A percentile compares a stretch with the other conserved stretches of the same genome.
phyloP scores from a whole-genome alignment of 192 early-diverging fungal species.

The Backusella circina region DNA sequence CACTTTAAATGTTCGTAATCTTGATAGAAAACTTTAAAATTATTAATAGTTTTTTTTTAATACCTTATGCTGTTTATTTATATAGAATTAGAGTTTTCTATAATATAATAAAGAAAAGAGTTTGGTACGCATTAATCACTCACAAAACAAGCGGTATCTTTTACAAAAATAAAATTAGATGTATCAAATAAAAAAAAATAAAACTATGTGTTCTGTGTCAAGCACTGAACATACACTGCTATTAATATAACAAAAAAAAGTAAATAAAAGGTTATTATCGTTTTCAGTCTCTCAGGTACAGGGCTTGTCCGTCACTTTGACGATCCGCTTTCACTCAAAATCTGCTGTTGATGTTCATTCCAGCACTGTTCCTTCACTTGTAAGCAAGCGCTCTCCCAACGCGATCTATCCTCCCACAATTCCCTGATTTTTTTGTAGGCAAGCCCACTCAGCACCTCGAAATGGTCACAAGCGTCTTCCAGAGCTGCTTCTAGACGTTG shows the following conservation, averaged over 20 bases:
- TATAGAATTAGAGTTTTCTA: not conserved
- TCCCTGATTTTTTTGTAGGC: conserved; percentile 50
- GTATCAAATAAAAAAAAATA: not conserved
- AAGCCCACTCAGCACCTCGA: conserved; percentile 42
- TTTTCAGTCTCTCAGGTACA: not conserved
- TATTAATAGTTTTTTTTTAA: not conserved
- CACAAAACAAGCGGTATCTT: not conserved
- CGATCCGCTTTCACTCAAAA: not conserved
- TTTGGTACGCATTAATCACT: too few species aligned
- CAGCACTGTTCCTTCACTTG: conserved; percentile 17
- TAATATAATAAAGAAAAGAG: not conserved
- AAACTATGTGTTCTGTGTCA: not conserved
- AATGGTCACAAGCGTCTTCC: conserved; percentile 47
- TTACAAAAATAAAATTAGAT: not conserved
- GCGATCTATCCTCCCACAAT: conserved; percentile 37
- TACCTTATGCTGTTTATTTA: not conserved
- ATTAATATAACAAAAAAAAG: not conserved
- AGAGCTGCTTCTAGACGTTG: conserved; percentile 38
- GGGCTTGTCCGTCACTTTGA: not conserved
- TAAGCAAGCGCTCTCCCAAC: conserved; percentile 28
- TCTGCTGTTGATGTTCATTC: not conserved
- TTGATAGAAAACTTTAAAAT: not conserved
- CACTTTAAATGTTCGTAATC: not conserved
- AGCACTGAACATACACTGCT: not conserved
- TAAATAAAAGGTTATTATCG: not conserved